phyloP scores from a whole-genome alignment of 805 yeast species.

The Isabelozyma pseudorhagii region DNA sequence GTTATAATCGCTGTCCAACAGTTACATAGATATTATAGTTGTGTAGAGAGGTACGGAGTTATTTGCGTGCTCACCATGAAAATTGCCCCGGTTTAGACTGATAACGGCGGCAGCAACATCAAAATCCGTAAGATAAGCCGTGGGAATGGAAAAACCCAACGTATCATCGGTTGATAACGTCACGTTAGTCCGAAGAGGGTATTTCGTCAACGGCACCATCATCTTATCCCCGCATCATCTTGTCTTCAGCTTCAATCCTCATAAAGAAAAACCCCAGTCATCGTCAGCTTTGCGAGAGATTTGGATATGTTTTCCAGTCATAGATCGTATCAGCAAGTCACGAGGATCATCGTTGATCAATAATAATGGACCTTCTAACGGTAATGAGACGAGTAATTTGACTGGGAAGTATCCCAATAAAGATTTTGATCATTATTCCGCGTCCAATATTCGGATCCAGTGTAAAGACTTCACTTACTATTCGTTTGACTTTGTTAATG shows the following conservation, averaged over 20 bases:
- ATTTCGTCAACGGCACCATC: slow-evolving; percentile 34
- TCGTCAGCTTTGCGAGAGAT: slow-evolving; percentile 48
- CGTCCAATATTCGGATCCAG: slow-evolving; percentile 61
- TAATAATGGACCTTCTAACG: slow-evolving; percentile 5
- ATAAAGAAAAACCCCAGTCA: neutral
- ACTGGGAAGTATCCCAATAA: slow-evolving; percentile 5
- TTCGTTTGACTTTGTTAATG: slow-evolving; percentile 68
- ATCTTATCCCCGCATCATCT: slow-evolving; percentile 34
- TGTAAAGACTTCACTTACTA: slow-evolving; percentile 85
- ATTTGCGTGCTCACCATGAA: neutral
- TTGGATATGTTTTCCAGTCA: slow-evolving; percentile 90
- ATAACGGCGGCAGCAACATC: neutral
- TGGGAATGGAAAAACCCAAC: slow-evolving; percentile 23
- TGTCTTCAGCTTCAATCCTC: slow-evolving; percentile 31
- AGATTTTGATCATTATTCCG: slow-evolving; percentile 32
- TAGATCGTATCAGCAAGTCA: slow-evolving; percentile 57
- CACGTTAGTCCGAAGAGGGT: slow-evolving; percentile 36
- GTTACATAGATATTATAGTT: neutral
- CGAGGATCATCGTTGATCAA: slow-evolving; percentile 49
- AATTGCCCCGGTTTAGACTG: neutral
- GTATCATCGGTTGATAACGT: slow-evolving; percentile 36
- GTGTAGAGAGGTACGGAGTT: neutral
- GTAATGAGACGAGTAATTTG: slow-evolving; percentile 6
- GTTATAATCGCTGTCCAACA: slow-evolving; percentile 24
- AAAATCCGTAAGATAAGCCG: neutral